phyloP scores from a whole-genome alignment of 352 stramenopile species.

The Phytopythium delawarense region DNA sequence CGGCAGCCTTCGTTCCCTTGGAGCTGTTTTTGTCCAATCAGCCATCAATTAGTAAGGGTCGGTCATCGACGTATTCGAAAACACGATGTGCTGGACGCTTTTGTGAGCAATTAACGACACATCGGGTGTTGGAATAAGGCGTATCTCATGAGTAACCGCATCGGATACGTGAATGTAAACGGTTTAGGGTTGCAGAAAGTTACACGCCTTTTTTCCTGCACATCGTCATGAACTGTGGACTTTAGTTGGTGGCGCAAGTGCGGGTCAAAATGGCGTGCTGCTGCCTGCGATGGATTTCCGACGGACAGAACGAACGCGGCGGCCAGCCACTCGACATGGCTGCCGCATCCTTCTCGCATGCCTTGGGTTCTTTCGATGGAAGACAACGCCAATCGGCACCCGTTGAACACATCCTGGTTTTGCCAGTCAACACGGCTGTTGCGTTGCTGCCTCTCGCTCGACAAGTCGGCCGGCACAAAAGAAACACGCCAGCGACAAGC shows the following conservation, averaged over 20 bases:
- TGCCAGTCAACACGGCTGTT: no score
- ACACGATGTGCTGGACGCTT: background rate
- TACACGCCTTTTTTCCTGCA: background rate
- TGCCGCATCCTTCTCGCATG: background rate
- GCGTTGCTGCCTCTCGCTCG: no score
- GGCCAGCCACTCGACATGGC: background rate
- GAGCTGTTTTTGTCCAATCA: background rate
- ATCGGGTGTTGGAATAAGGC: background rate
- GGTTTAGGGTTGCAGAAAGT: background rate
- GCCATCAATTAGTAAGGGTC: background rate
- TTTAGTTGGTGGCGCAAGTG: background rate
- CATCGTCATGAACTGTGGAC: background rate
- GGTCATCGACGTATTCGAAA: background rate
- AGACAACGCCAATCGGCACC: background rate
- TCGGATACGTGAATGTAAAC: background rate
- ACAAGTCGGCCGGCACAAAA: background rate
- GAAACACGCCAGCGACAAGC: background rate
- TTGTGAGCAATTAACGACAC: background rate
- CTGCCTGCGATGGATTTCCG: background rate
- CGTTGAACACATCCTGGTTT: no score
- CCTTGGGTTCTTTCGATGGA: background rate
- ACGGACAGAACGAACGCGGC: background rate
- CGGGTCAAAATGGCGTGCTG: background rate
- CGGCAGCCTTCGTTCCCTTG: background rate
- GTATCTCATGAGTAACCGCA: background rate